phyloP scores from a whole-genome alignment of 352 stramenopile genomes.

The Thraustotheca clavata region DNA sequence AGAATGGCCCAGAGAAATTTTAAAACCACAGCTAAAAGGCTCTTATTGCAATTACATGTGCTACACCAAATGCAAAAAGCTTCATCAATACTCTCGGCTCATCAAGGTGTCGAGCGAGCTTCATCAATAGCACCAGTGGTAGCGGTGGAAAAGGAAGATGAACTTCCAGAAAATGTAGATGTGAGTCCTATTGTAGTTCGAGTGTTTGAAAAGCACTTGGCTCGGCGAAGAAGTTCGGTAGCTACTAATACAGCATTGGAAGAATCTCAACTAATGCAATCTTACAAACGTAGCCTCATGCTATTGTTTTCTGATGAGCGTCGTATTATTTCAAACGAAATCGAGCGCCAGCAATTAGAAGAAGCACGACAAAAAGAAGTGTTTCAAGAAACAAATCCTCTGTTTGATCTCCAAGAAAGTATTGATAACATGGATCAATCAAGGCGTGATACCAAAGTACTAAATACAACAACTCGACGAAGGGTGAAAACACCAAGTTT shows the following conservation, averaged over 20 bases:
- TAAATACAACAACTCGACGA: not conserved
- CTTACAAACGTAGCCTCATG: constrained; percentile 5
- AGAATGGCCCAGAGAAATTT: not conserved
- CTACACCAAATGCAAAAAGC: not conserved
- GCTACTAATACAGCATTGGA: not conserved
- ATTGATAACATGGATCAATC: not conserved
- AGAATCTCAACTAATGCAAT: not conserved
- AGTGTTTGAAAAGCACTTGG: not conserved
- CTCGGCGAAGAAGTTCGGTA: not conserved
- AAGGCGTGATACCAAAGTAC: not conserved
- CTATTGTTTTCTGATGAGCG: constrained; percentile 17
- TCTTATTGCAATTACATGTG: constrained; percentile 16
- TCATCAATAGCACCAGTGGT: not conserved
- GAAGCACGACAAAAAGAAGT: not conserved
- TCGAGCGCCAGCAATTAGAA: not conserved
- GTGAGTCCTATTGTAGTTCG: not conserved
- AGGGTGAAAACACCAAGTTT: not conserved
- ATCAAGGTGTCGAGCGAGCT: not conserved
- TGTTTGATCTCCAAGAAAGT: not conserved
- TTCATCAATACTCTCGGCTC: not conserved
- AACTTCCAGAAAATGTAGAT: not conserved
- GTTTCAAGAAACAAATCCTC: constrained; percentile 11
- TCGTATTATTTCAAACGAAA: not conserved
- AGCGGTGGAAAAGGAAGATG: not conserved
- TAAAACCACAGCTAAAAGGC: constrained; percentile 8